Evolutionary conservation across 129 eudicot genomes (phyloP).

Genomic region (Centaurea solstitialis): DNA sequence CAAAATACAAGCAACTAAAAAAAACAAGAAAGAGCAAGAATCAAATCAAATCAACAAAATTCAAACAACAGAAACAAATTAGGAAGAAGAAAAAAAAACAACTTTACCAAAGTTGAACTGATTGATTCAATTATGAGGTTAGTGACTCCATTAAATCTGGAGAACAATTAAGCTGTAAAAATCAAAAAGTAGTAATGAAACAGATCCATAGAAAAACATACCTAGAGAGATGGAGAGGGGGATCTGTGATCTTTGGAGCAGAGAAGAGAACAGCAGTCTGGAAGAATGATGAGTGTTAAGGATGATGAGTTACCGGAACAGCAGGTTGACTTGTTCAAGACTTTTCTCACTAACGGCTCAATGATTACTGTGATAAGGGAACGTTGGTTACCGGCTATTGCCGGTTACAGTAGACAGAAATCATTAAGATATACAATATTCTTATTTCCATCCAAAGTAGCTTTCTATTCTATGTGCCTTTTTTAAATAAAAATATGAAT

Average conservation of each 20-base stretch:
- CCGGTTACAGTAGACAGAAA: neutral
- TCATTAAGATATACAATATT: too few relatives aligned
- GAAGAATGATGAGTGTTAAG: neutral
- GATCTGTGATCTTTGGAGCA: neutral
- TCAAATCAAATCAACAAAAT: neutral
- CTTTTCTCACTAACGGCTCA: neutral
- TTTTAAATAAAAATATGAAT: too few relatives aligned
- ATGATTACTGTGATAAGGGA: neutral
- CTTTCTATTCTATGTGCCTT: neutral
- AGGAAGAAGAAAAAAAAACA: neutral
- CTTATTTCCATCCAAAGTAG: neutral
- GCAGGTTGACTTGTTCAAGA: neutral
- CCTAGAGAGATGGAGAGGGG: neutral
- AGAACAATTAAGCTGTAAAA: neutral
- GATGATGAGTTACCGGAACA: neutral
- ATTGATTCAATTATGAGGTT: neutral
- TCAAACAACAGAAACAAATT: neutral
- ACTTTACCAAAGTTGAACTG: slow-evolving; percentile 5
- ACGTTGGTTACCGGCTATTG: neutral
- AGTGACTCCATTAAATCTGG: neutral
- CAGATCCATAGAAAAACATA: neutral
- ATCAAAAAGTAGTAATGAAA: neutral
- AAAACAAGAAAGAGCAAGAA: neutral
- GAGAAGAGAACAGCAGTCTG: slow-evolving; percentile 1
- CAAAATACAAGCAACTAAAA: neutral